Evolutionary conservation across 2,329 filamentous ascomycete species (phyloP), one percentile per base, ranked within the genome.

Genomic region (Hymenoscyphus albidus): DNA sequence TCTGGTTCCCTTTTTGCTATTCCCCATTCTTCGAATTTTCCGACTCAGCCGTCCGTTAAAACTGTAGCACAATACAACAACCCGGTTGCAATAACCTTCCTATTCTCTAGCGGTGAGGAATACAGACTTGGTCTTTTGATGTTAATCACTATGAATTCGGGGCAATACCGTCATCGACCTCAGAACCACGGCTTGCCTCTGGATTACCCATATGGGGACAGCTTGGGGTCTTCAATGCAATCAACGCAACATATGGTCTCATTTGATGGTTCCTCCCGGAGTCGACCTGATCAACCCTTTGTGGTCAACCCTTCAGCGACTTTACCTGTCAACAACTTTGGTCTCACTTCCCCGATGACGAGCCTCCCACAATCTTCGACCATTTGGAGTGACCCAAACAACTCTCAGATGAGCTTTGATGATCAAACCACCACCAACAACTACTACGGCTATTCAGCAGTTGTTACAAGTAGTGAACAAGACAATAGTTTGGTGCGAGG

Each of bases 1-100:
- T 69, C 65, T 63, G 65, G 63, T 67, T 63, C 67, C 69, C 72
- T 71, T 72, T 74, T 72, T 74, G 68, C 71, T 72, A 71, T 69
- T 68, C 66, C 69, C 59, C 65, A 65, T 71, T 65, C 66, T 71
- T 70, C 66, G 65, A 73, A 71, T 65, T 67, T 68, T 73, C 72
- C 71, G 70, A 72, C 57, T 72, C 68, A 32, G 48, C 56, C 48
- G 64, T 64, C 57, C 63, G 66, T 65, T 63, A 66, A 58, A 67
- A 55, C 63, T 64, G 72, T 72, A 64, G 61, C 68, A 72, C 69
- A 73, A 70, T 68, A 71, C 65, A 69, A 64, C 69, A 71, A 70
- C 69, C 67, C 65, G 69, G 63, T 32, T 68, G 61, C 67, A 71
- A 66, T 69, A 59, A 71, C 58, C 66, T 68, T 64, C 66, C 67